A percentile compares a stretch with the other conserved stretches of the same genome.
phyloP scores from a whole-genome alignment of 192 early-diverging fungal species.

The Diversispora eburnea region DNA sequence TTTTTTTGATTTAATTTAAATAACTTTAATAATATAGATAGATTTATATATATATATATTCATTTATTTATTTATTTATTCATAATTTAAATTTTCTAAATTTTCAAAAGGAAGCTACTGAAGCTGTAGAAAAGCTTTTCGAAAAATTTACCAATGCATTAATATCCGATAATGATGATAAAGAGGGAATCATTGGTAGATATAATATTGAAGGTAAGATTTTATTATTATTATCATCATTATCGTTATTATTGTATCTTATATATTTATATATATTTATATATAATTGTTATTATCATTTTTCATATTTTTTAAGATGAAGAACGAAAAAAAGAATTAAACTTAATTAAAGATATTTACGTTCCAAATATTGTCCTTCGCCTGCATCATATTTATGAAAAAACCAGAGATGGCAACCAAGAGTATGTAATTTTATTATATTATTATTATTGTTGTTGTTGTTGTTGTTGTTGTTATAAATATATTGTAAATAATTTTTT shows the following conservation, averaged over 20 bases:
- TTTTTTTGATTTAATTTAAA: background rate
- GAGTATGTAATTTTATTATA: constrained; percentile 4
- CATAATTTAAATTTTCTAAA: background rate
- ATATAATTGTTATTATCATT: too few relatives aligned
- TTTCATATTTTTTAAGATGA: constrained; percentile 3
- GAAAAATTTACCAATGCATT: background rate
- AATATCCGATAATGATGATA: background rate
- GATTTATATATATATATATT: background rate
- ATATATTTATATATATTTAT: too few relatives aligned
- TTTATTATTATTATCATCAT: too few relatives aligned
- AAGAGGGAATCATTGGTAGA: background rate
- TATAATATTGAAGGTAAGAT: background rate
- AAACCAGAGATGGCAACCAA: constrained; percentile 3
- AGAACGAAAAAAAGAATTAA: background rate
- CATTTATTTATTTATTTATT: background rate
- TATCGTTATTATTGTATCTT: too few relatives aligned
- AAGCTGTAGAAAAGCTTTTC: background rate
- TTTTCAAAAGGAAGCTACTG: background rate
- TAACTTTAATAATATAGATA: background rate
- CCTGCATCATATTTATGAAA: constrained; percentile 1
- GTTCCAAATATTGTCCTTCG: constrained; percentile 17
- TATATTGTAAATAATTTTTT: background rate
- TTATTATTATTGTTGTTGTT: background rate
- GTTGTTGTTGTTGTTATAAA: background rate
- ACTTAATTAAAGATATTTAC: constrained; percentile 12